These are phyloP conservation scores for Larix kaempferi DNA, from an alignment of 75 land plant genomes.

Conservation along the genomic window DNA sequence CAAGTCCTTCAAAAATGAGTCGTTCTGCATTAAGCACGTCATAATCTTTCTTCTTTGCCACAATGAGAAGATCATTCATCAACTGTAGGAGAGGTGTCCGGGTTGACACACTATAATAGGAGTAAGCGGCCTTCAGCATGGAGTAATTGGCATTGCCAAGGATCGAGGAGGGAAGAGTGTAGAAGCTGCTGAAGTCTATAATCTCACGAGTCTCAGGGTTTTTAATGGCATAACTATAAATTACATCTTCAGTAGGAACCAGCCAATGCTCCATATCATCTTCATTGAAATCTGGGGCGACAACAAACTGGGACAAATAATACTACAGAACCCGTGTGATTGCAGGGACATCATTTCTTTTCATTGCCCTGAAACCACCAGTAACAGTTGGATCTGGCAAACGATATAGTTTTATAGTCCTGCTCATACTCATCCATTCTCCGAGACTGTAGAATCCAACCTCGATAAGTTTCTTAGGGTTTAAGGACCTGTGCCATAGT, in stretches of 20 bases:
- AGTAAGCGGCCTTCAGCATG: slow-evolving; percentile 78
- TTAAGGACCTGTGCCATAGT: too few relatives aligned
- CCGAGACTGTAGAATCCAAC: too few relatives aligned
- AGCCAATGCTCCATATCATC: background rate
- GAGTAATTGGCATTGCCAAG: slow-evolving; percentile 68
- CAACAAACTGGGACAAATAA: slow-evolving; percentile 8
- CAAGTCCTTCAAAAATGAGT: slow-evolving; percentile 66
- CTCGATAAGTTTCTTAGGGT: slow-evolving; percentile 68
- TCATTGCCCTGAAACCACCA: too few relatives aligned
- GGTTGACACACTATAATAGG: slow-evolving; percentile 69
- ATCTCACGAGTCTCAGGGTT: too few relatives aligned
- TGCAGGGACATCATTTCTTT: slow-evolving; percentile 43
- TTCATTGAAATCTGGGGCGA: slow-evolving; percentile 69
- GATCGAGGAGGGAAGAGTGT: slow-evolving; percentile 52
- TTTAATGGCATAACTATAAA: slow-evolving; percentile 33
- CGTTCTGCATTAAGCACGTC: slow-evolving; percentile 22
- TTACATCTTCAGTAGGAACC: slow-evolving; percentile 65
- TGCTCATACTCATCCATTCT: slow-evolving; percentile 53
- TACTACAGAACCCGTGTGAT: slow-evolving; percentile 5
- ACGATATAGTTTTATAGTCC: slow-evolving; percentile 69
- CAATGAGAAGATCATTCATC: too few relatives aligned
- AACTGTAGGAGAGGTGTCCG: too few relatives aligned
- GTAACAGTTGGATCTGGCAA: too few relatives aligned
- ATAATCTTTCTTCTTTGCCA: slow-evolving; percentile 33
- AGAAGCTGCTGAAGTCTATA: slow-evolving; percentile 17